Conservation (phyloP, 2,329 filamentous ascomycete species). For the Sclerotinia trifoliorum region DNA sequence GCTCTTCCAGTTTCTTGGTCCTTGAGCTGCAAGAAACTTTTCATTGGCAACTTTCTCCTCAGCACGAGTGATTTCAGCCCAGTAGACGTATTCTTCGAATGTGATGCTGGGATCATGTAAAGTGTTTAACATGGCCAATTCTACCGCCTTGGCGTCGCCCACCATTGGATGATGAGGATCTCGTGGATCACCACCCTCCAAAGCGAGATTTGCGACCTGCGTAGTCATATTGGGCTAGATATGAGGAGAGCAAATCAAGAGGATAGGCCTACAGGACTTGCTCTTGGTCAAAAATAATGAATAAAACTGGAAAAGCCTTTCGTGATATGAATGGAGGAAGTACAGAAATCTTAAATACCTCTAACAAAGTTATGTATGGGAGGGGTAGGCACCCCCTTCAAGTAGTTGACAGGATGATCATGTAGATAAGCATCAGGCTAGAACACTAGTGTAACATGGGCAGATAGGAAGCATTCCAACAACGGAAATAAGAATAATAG, state of each 20-base stretch:
- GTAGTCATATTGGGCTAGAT: conserved; percentile 26
- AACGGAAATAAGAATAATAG: neutral
- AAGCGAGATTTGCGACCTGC: conserved; percentile 29
- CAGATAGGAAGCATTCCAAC: neutral
- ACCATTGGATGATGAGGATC: conserved; percentile 26
- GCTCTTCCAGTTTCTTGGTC: conserved; percentile 12
- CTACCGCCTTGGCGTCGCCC: conserved; percentile 24
- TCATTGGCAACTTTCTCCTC: conserved; percentile 33
- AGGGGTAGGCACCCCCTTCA: conserved; percentile 2
- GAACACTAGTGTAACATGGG: neutral
- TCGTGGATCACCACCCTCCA: conserved; percentile 34
- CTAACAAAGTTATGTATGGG: neutral
- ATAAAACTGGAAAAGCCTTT: neutral
- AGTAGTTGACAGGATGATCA: conserved; percentile 9
- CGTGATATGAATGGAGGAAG: neutral
- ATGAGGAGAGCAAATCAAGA: neutral
- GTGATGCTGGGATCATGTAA: conserved; percentile 37
- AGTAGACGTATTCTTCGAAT: conserved; percentile 43
- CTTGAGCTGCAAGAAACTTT: conserved; percentile 19
- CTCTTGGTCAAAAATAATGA: neutral
- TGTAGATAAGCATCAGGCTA: conserved; percentile 12
- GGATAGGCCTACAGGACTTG: neutral
- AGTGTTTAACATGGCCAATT: conserved; percentile 18
- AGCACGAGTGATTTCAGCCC: conserved; percentile 38
- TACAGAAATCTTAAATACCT: neutral